These are phyloP conservation scores for Rhazya stricta DNA, from an alignment of 257 asterid species.

Conservation along the genomic window DNA sequence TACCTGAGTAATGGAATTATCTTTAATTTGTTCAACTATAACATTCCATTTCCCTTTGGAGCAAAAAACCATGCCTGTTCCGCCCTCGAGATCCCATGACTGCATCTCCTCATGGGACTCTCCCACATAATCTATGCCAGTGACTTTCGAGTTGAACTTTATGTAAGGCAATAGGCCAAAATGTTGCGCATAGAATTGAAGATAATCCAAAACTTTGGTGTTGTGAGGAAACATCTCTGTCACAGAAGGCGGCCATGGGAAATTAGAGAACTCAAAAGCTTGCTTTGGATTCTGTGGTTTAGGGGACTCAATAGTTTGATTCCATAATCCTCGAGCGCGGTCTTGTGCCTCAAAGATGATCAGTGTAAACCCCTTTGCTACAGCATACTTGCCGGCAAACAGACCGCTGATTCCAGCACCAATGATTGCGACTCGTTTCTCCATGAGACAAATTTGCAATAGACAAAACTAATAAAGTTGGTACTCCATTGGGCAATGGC, in stretches of 20 bases:
- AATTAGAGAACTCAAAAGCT: conserved; percentile 46
- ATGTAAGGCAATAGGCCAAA: conserved; percentile 35
- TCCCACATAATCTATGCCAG: conserved; percentile 41
- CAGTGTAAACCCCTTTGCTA: conserved; percentile 38
- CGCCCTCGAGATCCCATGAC: conserved; percentile 53
- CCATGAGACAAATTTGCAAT: conserved; percentile 24
- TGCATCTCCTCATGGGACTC: conserved; percentile 31
- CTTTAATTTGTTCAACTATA: conserved; percentile 24
- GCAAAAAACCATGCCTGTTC: conserved; percentile 46
- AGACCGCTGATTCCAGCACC: conserved; percentile 71
- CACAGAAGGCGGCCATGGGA: conserved; percentile 57
- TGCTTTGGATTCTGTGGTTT: conserved; percentile 32
- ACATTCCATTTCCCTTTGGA: conserved; percentile 61
- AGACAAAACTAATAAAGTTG: too few species aligned
- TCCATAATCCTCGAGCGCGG: conserved; percentile 51
- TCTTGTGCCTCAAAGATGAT: conserved; percentile 41
- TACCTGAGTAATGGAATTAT: conserved; percentile 26
- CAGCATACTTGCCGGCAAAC: conserved; percentile 49
- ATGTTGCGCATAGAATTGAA: conserved; percentile 42
- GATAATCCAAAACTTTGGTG: conserved; percentile 29
- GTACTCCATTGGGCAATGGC: too few species aligned
- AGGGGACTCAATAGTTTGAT: conserved; percentile 48
- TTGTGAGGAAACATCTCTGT: conserved; percentile 26
- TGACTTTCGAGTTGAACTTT: conserved; percentile 35
- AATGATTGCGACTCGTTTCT: conserved; percentile 46